Evolutionary conservation across 106 monocot genomes (phyloP).

Genomic region (Cymbidium sinense): DNA sequence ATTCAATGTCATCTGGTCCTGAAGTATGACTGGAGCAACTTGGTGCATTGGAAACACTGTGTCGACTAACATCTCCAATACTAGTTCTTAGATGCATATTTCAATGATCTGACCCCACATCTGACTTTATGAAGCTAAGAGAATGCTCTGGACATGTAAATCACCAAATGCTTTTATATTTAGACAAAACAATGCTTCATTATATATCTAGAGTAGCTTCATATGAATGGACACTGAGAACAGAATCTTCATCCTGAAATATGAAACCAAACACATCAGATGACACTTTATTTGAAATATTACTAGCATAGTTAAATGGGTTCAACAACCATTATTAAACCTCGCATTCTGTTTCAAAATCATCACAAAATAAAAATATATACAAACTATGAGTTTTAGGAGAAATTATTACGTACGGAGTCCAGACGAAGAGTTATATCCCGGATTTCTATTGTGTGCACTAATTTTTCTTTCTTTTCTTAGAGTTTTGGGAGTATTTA

Average conservation of each 20-base stretch:
- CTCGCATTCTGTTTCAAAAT: too few relatives aligned
- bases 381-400: too few relatives aligned
- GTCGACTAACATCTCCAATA: constrained; percentile 38
- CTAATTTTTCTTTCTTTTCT: too few relatives aligned
- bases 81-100: constrained; percentile 75
- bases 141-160: constrained; percentile 18
- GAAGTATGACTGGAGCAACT: constrained; percentile 71
- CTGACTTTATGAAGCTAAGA: constrained; percentile 42
- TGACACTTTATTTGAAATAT: not conserved
- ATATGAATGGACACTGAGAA: too few relatives aligned
- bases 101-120: constrained; percentile 47
- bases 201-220: too few relatives aligned
- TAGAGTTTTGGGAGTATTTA: too few relatives aligned
- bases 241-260: constrained; percentile 46
- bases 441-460: too few relatives aligned
- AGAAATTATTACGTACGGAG: too few relatives aligned
- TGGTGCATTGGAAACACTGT: constrained; percentile 59
- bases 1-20: constrained; percentile 63
- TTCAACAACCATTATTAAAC: too few relatives aligned
- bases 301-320: too few relatives aligned
- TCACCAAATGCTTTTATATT: constrained; percentile 7
- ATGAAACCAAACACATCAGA: not conserved
- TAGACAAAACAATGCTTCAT: not conserved
- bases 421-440: too few relatives aligned
- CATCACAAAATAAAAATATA: too few relatives aligned